Conservation (phyloP, 805 yeast species). For the Ogataea minuta region DNA sequence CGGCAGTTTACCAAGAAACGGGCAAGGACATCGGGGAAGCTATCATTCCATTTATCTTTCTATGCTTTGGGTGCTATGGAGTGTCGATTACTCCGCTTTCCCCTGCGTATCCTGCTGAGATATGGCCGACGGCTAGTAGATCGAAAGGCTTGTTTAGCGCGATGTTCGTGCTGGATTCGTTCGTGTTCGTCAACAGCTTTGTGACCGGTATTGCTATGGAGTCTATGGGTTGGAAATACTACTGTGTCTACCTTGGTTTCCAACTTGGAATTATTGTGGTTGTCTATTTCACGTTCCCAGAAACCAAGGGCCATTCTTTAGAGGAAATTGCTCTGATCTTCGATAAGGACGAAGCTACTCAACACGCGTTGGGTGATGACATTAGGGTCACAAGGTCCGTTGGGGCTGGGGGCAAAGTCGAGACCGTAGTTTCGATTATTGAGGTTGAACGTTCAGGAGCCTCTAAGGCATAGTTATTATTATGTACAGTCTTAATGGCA, state of each 20-base stretch:
- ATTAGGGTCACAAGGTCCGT: too few relatives aligned
- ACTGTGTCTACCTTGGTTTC: constrained; percentile 37
- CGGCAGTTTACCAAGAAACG: constrained; percentile 33
- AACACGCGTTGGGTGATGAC: constrained; percentile 4
- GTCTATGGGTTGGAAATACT: constrained; percentile 37
- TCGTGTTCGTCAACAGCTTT: constrained; percentile 22
- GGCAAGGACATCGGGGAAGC: constrained; percentile 13
- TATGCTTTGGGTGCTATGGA: constrained; percentile 38
- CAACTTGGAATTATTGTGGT: constrained; percentile 22
- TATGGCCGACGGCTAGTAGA: constrained; percentile 54
- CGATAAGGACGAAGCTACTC: constrained; percentile 11
- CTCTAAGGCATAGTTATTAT: neutral
- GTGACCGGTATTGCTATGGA: constrained; percentile 38
- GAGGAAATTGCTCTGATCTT: constrained; percentile 53
- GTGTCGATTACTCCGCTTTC: constrained; percentile 46
- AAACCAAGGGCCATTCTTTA: constrained; percentile 69
- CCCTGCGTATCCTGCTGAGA: constrained; percentile 41
- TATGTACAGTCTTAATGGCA: neutral
- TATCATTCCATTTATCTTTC: constrained; percentile 16
- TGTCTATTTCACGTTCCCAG: constrained; percentile 62
- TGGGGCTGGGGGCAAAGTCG: constrained; percentile 7
- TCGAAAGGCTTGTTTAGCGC: constrained; percentile 55
- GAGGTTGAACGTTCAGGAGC: constrained; percentile 3
- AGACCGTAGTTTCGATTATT: constrained; percentile 7
- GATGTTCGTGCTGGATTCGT: constrained; percentile 14